Conservation (phyloP, 495 filamentous ascomycete species). For the Ramalina intermedia region DNA sequence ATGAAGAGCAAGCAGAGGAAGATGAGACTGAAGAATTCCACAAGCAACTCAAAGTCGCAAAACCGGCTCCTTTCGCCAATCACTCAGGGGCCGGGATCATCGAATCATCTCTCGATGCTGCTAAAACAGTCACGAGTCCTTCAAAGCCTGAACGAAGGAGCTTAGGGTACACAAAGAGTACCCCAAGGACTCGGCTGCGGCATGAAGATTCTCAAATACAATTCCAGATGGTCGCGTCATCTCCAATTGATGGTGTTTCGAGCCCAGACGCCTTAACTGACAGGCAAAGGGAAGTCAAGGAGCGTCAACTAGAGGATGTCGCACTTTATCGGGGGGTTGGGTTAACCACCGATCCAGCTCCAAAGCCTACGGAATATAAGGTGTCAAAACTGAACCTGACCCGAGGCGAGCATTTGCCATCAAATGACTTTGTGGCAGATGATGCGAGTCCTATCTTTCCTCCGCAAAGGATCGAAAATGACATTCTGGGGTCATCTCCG, state of each 20-base stretch:
- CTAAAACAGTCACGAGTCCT: constrained; percentile 2
- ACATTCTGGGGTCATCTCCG: constrained; percentile 67
- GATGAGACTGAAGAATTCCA: neutral
- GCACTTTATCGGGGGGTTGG: constrained; percentile 56
- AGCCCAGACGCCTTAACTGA: constrained; percentile 61
- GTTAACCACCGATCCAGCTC: constrained; percentile 36
- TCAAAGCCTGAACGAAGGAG: constrained; percentile 1
- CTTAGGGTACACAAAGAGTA: constrained; percentile 5
- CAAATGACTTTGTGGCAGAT: constrained; percentile 16
- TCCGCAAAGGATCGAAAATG: constrained; percentile 33
- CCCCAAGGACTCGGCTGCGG: constrained; percentile 31
- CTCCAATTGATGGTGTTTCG: constrained; percentile 23
- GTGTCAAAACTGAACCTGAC: constrained; percentile 26
- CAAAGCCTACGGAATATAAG: constrained; percentile 19
- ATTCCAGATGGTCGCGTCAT: constrained; percentile 50
- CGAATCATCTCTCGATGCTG: neutral
- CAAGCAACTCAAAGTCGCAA: neutral
- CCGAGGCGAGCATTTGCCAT: constrained; percentile 17
- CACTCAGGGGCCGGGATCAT: neutral
- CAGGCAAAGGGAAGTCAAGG: constrained; percentile 55
- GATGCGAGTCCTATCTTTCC: constrained; percentile 36
- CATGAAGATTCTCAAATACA: constrained; percentile 71
- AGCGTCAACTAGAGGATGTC: constrained; percentile 46
- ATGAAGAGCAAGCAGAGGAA: constrained; percentile 37
- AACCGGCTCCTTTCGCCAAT: neutral